Evolutionary conservation across 768 basidiomycete species (phyloP).

Genomic region (Ramaria sp.): DNA sequence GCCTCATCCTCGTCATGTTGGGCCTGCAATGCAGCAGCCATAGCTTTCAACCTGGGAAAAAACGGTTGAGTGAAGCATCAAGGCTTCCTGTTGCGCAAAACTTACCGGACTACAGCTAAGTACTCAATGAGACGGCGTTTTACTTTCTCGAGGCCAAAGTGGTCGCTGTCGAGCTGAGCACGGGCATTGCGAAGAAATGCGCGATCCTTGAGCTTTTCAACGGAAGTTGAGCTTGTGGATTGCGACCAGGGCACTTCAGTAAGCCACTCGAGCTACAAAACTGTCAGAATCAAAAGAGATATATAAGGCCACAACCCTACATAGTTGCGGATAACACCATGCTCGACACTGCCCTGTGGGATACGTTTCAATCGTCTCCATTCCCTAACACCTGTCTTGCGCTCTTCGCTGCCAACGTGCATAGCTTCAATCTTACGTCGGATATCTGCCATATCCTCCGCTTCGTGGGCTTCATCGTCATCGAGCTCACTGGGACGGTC

Average conservation of each 20-base stretch:
- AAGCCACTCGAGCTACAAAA: slow-evolving; percentile 76
- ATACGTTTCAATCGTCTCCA: slow-evolving; percentile 78
- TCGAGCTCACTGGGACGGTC: slow-evolving; percentile 43
- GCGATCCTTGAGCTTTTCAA: slow-evolving; percentile 35
- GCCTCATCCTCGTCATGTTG: slow-evolving; percentile 14
- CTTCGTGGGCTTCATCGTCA: slow-evolving; percentile 72
- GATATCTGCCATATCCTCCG: slow-evolving; percentile 67
- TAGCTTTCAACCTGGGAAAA: slow-evolving; percentile 20
- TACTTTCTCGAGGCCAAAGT: slow-evolving; percentile 87
- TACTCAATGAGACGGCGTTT: slow-evolving; percentile 89
- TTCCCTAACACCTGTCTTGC: slow-evolving; percentile 73
- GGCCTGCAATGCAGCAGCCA: slow-evolving; percentile 10
- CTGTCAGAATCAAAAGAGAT: slow-evolving; percentile 14
- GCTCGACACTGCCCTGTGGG: slow-evolving; percentile 84
- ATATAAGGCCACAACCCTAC: slow-evolving; percentile 31
- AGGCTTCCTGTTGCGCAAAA: slow-evolving; percentile 10
- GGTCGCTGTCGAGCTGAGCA: slow-evolving; percentile 76
- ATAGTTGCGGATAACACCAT: slow-evolving; percentile 78
- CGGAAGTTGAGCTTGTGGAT: slow-evolving; percentile 15
- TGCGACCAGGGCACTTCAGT: slow-evolving; percentile 78
- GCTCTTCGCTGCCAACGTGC: slow-evolving; percentile 63
- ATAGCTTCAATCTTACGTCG: slow-evolving; percentile 66
- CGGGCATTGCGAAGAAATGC: slow-evolving; percentile 63
- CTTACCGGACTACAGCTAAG: slow-evolving; percentile 71
- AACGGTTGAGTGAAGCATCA: neutral